Evolutionary conservation across 2,329 filamentous ascomycete genomes (phyloP), one percentile per base, ranked within the genome.

Genomic region (Eurotiales sp.): DNA sequence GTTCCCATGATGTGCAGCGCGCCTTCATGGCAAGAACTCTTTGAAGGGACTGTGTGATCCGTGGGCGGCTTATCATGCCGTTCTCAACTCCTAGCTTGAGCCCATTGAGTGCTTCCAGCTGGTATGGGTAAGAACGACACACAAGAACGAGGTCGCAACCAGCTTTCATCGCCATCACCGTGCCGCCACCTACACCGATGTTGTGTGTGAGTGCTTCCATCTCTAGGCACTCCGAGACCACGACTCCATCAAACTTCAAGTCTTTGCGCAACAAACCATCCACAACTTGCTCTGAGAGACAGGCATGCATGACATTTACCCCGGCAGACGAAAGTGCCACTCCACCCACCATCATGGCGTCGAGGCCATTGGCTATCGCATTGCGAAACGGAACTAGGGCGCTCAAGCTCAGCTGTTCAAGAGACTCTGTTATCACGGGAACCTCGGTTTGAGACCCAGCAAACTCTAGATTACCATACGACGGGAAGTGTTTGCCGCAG

Each of bases 161-260:
- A 27, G 93, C 92, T 67, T 96, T 93, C 46, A 96, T 88, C 3
- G 93, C 93, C 90, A 96, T 96, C 60, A 97, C 90, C 0, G 92
- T 96, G 11, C 93, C 93, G 36, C 93, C 92, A 59, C 92, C 90
- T 15, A 99, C 90, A n/a, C 92, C 92, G 45, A 97, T 93, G 61
- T 96, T 95, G 64, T 95, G 89, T 57, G 90, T 93, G 8, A 97
- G 79, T 0, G 91, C 90, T 64, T 96, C 91, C 92, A 97, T 97
- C 67, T 96, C 92, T 7, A 97, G 74, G 59, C 92, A 97, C 65
- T 97, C 92, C 0, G 91, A 96, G 45, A 97, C 90, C 21, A 93
- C 90, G 2, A 97, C 91, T 1, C 92, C 92, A 45, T 89, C 82
- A 61, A 97, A 97, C 2, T 87, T 87, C 21, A 97, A 80, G 58